These are phyloP conservation scores for Exophiala bonariae DNA, from an alignment of 2,329 filamentous ascomycete species.

Conservation along the genomic window DNA sequence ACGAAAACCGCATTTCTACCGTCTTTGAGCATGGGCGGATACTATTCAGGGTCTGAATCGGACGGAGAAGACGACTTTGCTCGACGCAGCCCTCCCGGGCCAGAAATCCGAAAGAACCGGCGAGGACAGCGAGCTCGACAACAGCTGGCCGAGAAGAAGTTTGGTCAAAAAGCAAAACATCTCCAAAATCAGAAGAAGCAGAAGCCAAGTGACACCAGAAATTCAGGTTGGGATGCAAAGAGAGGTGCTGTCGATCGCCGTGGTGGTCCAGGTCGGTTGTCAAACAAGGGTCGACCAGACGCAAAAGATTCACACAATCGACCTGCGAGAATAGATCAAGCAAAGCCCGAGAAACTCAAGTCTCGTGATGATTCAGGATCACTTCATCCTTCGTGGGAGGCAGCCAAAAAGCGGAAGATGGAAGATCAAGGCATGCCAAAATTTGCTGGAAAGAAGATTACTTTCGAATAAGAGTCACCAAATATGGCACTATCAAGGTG, in stretches of 20 bases:
- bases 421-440: slow-evolving; percentile 44
- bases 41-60: slow-evolving; percentile 63
- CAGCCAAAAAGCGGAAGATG: slow-evolving; percentile 61
- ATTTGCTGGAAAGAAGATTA: slow-evolving; percentile 62
- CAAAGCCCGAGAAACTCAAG: slow-evolving; percentile 11
- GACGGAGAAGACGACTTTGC: slow-evolving; percentile 50
- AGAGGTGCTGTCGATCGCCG: slow-evolving; percentile 50
- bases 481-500: too few relatives aligned
- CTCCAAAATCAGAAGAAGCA: slow-evolving; percentile 45
- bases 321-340: background rate
- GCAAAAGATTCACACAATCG: slow-evolving; percentile 26
- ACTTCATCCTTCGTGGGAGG: slow-evolving; percentile 66
- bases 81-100: slow-evolving; percentile 23
- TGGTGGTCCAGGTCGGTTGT: background rate
- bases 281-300: slow-evolving; percentile 15
- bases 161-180: slow-evolving; percentile 59
- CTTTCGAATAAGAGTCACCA: slow-evolving; percentile 42
- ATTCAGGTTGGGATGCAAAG: slow-evolving; percentile 60
- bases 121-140: slow-evolving; percentile 64
- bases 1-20: slow-evolving; percentile 58
- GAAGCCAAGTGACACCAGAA: slow-evolving; percentile 38
- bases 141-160: slow-evolving; percentile 63
- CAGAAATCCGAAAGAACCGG: slow-evolving; percentile 53
- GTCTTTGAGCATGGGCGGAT: slow-evolving; percentile 61
- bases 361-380: slow-evolving; percentile 47